phyloP scores from a whole-genome alignment of 176 grass and related monocot genomes.

The Elymus sibiricus region DNA sequence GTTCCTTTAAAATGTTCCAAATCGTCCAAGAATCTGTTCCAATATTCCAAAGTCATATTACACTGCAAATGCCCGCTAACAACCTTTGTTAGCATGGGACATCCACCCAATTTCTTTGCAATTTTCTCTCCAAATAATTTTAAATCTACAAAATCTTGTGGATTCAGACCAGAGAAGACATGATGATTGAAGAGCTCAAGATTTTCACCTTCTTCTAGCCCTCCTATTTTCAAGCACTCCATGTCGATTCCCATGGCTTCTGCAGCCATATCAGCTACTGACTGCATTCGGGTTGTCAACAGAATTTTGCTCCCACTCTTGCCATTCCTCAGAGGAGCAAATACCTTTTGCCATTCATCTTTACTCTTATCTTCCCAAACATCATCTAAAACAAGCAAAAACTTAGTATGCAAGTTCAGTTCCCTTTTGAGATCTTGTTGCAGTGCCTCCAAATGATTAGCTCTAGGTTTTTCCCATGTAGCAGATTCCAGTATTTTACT shows the following conservation, averaged over 20 bases:
- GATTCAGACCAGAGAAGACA: constrained; percentile 10
- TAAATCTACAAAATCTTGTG: neutral
- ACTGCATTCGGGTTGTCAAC: constrained; percentile 19
- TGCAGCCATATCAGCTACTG: neutral
- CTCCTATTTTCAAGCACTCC: neutral
- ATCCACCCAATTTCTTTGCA: constrained; percentile 21
- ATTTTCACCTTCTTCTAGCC: constrained; percentile 17
- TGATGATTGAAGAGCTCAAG: constrained; percentile 18
- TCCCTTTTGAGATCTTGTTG: constrained; percentile 16
- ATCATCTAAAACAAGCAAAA: constrained; percentile 54
- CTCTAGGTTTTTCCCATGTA: neutral
- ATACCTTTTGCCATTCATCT: constrained; percentile 27
- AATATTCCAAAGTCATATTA: neutral
- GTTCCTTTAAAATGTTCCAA: constrained; percentile 9
- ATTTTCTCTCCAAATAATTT: constrained; percentile 11
- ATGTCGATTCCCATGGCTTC: neutral
- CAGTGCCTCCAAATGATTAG: constrained; percentile 12
- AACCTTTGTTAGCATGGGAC: constrained; percentile 38
- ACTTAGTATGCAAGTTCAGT: neutral
- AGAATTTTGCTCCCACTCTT: constrained; percentile 47
- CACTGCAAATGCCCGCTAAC: neutral
- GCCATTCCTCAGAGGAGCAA: constrained; percentile 27
- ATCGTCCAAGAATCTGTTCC: constrained; percentile 11
- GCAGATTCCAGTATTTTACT: neutral
- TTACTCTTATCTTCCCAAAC: constrained; percentile 24